Evolutionary conservation across 2,329 filamentous ascomycete species (phyloP), one percentile per base, ranked within the genome.

Genomic region (Didymella exigua): DNA sequence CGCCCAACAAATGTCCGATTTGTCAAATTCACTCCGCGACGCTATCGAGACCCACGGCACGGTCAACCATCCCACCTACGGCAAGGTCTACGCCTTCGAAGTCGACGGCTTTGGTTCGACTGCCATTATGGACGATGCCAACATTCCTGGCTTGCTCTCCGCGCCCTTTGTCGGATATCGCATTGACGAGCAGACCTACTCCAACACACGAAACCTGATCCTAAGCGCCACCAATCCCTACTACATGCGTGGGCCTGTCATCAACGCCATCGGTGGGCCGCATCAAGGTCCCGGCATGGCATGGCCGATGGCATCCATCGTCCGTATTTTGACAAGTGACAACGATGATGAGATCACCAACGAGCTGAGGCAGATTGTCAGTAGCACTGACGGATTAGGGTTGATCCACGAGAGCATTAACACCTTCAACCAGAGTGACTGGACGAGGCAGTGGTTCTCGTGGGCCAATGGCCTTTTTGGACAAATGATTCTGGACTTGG

Each of bases 121-220:
- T 49, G 87, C 84, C 59, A 78, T 88, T 45, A 89, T 89, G 87
- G 88, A 90, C 65, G 87, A 90, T 54, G 86, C 87, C 27, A 90
- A 90, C 59, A 85, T 90, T 43, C 87, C 88, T 0, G 86, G 83
- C 11, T 79, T 90, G 3, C 79, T 90, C 34, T 84, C 84, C 1
- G 81, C 86, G 21, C 86, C 87, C 0, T 84, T 89, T 65, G 76
- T 88, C 47, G 84, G 85, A 8, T 89, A 86, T 53, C 62, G 77
- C 1, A 67, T 77, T 36, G 64, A 75, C 54, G 5, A 54, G 24
- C 75, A 81, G 34, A 73, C 76, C 11, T 82, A 82, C 56, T 71
- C 75, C 29, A 78, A 77, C 59, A 82, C 81, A 5, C 75, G 81
- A 14, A 60, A 66, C 2, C 67, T 80, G 38, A 59, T 81, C n/a